Conservation (phyloP, 768 basidiomycete genomes). For the Phaeotremella fagi region DNA sequence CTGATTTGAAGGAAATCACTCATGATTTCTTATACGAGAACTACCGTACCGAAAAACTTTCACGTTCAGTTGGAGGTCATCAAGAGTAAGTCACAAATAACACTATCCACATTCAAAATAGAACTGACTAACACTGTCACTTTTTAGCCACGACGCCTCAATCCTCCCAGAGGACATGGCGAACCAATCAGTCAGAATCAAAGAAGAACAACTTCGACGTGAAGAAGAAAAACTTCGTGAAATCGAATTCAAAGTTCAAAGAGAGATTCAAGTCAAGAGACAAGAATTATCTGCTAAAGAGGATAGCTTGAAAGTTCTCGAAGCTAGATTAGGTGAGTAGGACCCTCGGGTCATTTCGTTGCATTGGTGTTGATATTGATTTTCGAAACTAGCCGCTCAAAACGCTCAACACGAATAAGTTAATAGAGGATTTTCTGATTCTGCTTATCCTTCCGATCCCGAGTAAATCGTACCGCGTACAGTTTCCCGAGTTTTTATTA, state of each 20-base stretch:
- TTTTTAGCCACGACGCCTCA: constrained; percentile 64
- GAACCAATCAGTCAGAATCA: constrained; percentile 91
- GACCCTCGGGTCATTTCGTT: no score
- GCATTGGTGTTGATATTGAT: no score
- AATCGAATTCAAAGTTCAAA: constrained; percentile 94
- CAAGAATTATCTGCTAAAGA: constrained; percentile 96
- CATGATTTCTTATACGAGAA: constrained; percentile 86
- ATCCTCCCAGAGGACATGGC: constrained; percentile 95
- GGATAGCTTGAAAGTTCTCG: constrained; percentile 54
- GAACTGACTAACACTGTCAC: no score
- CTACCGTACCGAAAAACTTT: constrained; percentile 95
- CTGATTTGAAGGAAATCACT: constrained; percentile 82
- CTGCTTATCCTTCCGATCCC: no score
- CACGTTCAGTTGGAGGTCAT: constrained; percentile 77
- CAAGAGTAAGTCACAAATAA: constrained; percentile 56
- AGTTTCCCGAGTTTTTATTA: no score
- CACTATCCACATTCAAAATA: constrained; percentile 1
- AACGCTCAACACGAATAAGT: no score
- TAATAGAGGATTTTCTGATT: no score
- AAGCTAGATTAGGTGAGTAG: constrained; percentile 45
- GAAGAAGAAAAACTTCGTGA: constrained; percentile 99
- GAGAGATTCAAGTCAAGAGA: constrained; percentile 95
- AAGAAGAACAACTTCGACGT: constrained; percentile 94
- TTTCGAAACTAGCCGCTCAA: not conserved
- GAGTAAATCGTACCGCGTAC: no score